These are phyloP conservation scores for Erodium trifolium DNA, from an alignment of 441 rosid species.

Conservation along the genomic window DNA sequence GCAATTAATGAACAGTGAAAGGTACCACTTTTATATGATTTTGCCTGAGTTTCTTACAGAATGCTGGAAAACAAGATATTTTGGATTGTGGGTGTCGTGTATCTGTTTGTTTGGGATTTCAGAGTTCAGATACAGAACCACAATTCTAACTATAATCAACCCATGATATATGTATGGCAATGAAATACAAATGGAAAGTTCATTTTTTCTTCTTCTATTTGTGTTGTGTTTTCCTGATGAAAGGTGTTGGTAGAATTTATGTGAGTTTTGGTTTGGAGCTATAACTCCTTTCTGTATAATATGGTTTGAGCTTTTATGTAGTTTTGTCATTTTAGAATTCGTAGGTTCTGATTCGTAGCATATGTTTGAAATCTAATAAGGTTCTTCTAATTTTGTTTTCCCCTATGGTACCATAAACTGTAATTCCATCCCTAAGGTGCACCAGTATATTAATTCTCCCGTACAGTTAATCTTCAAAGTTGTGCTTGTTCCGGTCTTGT, in stretches of 20 bases:
- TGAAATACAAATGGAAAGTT: background rate
- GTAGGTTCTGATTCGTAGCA: background rate
- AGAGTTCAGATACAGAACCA: background rate
- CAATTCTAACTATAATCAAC: background rate
- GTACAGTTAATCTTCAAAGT: background rate
- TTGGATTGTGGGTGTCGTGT: background rate
- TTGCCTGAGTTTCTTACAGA: background rate
- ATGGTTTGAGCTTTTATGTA: background rate
- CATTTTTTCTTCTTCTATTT: background rate
- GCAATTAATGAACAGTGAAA: background rate
- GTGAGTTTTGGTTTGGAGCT: background rate
- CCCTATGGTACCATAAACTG: background rate
- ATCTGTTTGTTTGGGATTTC: background rate
- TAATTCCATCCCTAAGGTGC: background rate
- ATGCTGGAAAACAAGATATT: background rate
- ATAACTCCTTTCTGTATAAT: background rate
- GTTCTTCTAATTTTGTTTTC: slow-evolving; percentile 2
- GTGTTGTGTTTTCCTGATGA: background rate
- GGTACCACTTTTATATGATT: background rate
- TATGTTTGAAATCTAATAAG: background rate
- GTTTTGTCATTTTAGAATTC: background rate
- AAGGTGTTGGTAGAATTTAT: too few species aligned
- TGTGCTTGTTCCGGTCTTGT: background rate
- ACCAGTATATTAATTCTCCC: background rate
- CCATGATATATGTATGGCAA: background rate